These are phyloP conservation scores for Aspergillaceae sp. DNA, from an alignment of 2,329 filamentous ascomycete species.

Conservation along the genomic window DNA sequence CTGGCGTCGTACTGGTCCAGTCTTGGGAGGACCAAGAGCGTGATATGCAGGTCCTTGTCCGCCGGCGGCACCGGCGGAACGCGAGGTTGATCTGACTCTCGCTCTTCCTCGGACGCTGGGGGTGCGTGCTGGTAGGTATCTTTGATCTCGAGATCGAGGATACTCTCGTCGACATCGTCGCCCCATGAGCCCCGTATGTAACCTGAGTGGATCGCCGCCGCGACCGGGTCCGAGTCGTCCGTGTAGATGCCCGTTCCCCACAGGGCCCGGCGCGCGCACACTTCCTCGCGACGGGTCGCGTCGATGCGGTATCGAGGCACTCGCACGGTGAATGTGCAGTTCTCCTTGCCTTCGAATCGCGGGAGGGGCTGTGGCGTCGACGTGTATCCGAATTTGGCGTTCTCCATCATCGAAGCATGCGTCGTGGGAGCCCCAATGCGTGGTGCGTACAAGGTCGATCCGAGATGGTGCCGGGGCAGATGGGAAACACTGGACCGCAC, in stretches of 20 bases:
- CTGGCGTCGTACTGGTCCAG: constrained; percentile 68
- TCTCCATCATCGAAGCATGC: constrained; percentile 28
- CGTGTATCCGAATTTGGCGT: constrained; percentile 50
- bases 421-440: constrained; percentile 45
- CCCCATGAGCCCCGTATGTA: constrained; percentile 87
- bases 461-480: constrained; percentile 68
- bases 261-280: constrained; percentile 68
- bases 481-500: constrained; percentile 64
- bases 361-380: constrained; percentile 65
- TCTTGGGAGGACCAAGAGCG: constrained; percentile 70
- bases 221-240: constrained; percentile 88
- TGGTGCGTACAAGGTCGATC: constrained; percentile 72
- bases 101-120: constrained; percentile 30
- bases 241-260: constrained; percentile 96
- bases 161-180: constrained; percentile 61
- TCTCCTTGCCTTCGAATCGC: constrained; percentile 67
- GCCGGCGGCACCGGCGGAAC: constrained; percentile 45
- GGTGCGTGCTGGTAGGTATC: constrained; percentile 39
- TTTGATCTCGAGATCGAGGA: constrained; percentile 52
- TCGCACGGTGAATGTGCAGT: constrained; percentile 83
- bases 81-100: constrained; percentile 21
- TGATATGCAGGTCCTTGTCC: constrained; percentile 77
- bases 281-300: constrained; percentile 64
- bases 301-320: constrained; percentile 72
- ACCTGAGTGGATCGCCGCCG: constrained; percentile 84